phyloP scores from a whole-genome alignment of 2,329 filamentous ascomycete genomes.

The Falciphora oryzae region DNA sequence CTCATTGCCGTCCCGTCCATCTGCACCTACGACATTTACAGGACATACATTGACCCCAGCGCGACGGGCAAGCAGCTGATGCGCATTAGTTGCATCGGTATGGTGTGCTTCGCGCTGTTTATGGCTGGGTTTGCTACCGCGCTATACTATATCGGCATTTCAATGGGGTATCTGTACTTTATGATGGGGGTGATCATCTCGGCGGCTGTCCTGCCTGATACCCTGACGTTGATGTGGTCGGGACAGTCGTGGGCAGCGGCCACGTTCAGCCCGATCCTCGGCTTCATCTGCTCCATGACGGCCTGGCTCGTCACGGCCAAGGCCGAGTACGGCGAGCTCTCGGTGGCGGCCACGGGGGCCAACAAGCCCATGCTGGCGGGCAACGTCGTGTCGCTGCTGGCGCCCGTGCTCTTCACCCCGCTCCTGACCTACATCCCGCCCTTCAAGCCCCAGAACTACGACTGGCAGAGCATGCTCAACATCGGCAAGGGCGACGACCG shows the following conservation, averaged over 20 bases:
- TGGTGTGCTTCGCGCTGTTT: conserved; percentile 60
- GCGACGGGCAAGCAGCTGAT: conserved; percentile 74
- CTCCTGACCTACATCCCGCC: conserved; percentile 55
- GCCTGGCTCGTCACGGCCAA: conserved; percentile 75
- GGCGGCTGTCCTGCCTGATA: conserved; percentile 75
- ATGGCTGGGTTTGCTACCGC: conserved; percentile 77
- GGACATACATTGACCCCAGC: conserved; percentile 74
- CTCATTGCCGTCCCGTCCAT: conserved; percentile 85
- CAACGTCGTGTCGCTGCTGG: conserved; percentile 76
- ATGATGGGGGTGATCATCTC: conserved; percentile 85
- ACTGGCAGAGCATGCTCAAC: conserved; percentile 76
- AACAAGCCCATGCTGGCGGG: conserved; percentile 86
- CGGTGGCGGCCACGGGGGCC: conserved; percentile 68
- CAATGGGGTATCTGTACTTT: conserved; percentile 64
- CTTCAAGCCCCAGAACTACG: conserved; percentile 69
- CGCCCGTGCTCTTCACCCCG: conserved; percentile 68
- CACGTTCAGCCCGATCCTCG: conserved; percentile 61
- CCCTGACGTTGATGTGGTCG: conserved; percentile 74
- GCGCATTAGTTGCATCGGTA: conserved; percentile 69
- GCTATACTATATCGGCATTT: conserved; percentile 67
- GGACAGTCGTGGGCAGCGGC: conserved; percentile 74
- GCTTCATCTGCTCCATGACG: conserved; percentile 61
- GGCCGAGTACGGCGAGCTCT: conserved; percentile 61
- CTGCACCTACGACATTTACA: conserved; percentile 80
- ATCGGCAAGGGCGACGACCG: conserved; percentile 77